Evolutionary conservation across 306 rosid genomes (phyloP), one percentile per base, ranked within the genome.

Genomic region (Cyamopsis tetragonoloba): DNA sequence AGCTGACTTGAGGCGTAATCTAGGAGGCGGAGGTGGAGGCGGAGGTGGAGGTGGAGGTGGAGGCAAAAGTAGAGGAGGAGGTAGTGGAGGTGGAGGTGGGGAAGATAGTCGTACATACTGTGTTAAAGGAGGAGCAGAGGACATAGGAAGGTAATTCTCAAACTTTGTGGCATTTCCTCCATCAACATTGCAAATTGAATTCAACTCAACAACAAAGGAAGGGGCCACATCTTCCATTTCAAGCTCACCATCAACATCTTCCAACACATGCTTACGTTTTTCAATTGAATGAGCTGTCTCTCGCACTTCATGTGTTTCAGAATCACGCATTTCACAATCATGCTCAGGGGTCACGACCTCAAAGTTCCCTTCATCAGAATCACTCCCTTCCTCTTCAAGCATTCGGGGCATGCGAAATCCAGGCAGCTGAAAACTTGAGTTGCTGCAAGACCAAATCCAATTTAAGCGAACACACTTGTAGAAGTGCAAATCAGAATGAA

Each of bases 161-260:
- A 80, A 63, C 66, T 79, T 73, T 3, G 54, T 8, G 5, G 60
- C 78, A 71, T 56, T 56, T 62, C 60, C 85, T 69, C 69, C 79
- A 14, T 43, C 65, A 57, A 66, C 72, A 85, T 74, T 66, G 68
- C 80, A 75, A 73, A 79, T 65, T 3, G 86, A 80, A 70, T 66
- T 79, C 71, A 79, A 50, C 80, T 84, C 87, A 48, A 75, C 80
- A 65, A 88, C 95, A 74, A 87, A 81, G 66, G 89, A 77, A 22
- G 99, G 99, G 35, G 99, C 92, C 49, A 86, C 96, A 43, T 95
- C 99, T 84, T 95, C 99, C 99, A 95, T 95, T 81, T 95, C 99
- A 70, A 95, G 96, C 75, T 95, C 99, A 4, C 97, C 99, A 57
- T 91, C 99, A 60, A 95, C 96, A 60, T 91, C 99, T 84, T 91